A percentile compares a stretch with the other conserved stretches of the same genome.
Conservation (phyloP, 306 rosid genomes). For the Castanea mollissima region DNA sequence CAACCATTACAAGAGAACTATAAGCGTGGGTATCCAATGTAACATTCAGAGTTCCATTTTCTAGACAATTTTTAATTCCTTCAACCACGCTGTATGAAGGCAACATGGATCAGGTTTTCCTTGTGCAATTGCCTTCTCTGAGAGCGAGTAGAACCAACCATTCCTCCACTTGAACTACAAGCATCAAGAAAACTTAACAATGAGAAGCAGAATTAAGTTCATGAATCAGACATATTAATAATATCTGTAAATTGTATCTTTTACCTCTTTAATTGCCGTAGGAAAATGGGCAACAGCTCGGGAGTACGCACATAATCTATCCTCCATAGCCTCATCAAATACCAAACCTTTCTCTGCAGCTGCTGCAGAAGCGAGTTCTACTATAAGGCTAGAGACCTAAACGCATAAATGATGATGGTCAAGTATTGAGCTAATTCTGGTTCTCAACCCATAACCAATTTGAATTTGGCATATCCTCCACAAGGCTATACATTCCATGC, state of each 20-base stretch:
- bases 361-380: slow-evolving; percentile 75
- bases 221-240: slow-evolving; percentile 2
- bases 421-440: neutral
- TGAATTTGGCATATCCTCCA: neutral
- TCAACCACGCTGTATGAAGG: slow-evolving; percentile 78
- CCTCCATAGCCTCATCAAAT: slow-evolving; percentile 75
- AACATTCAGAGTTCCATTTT: slow-evolving; percentile 3
- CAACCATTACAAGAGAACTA: neutral
- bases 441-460: neutral
- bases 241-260: neutral
- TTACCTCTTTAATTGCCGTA: slow-evolving; percentile 97
- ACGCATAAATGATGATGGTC: slow-evolving; percentile 18
- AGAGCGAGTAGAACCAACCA: slow-evolving; percentile 83
- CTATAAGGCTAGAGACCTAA: slow-evolving; percentile 78
- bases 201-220: slow-evolving; percentile 3
- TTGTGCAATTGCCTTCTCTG: slow-evolving; percentile 60
- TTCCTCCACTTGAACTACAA: slow-evolving; percentile 96
- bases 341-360: slow-evolving; percentile 65
- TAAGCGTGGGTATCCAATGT: neutral
- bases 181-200: slow-evolving; percentile 11
- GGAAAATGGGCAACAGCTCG: slow-evolving; percentile 90
- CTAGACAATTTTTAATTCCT: slow-evolving; percentile 64
- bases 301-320: slow-evolving; percentile 86
- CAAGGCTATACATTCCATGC: neutral
- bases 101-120: slow-evolving; percentile 92